Base-by-base conservation (phyloP, 805 yeast species). In the Myxozyma lipomycoides region DNA sequence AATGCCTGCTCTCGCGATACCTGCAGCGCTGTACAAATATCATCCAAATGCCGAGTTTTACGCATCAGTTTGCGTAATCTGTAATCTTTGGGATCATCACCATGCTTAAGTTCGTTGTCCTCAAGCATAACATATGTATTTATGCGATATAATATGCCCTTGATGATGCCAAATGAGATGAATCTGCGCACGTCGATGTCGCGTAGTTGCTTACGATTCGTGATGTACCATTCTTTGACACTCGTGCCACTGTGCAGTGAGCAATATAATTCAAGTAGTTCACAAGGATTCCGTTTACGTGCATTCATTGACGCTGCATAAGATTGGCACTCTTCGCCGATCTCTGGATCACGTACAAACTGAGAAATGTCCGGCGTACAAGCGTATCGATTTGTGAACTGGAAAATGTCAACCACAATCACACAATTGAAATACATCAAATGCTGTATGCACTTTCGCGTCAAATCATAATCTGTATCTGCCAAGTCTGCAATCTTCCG, bases 371-470 rank as follows among this genome's bases (percentile, higher is more conserved):
- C 77, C 32, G 93, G 82, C 0, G 98, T 87, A 21, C 95, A 87
- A 0, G 96, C 93, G 69, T 93, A 93, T 22, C 83, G 79, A 67
- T 88, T 91, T 42, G 82, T 72, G 65, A 90, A 93, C 64, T 90
- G 97, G 66, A 93, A 91, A 15, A 93, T 79, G 64, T 91, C 98
- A 12, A 86, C 73, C 7, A 90, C 75, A 12, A 84, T 78, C 26
- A 93, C 81, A 60, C 97, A 86, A 58, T 83, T 83, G 69, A 91
- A 93, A 67, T 91, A 95, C 71, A 90, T 78, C 47, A 93, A 72
- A 69, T 93, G 97, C 67, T 86, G 95, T 34, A 95, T 82, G 65
- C 97, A 90, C 63, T 86, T 89, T 48, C 82, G 79, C 1, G 95
- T 87, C 45, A 91, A 72, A 18, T 76, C 72, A 58, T 81, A 82